A percentile compares a stretch with the other conserved stretches of the same genome.
These are phyloP conservation scores for Pichia cephalocereana DNA, from an alignment of 805 yeast genomes.

Conservation along the genomic window DNA sequence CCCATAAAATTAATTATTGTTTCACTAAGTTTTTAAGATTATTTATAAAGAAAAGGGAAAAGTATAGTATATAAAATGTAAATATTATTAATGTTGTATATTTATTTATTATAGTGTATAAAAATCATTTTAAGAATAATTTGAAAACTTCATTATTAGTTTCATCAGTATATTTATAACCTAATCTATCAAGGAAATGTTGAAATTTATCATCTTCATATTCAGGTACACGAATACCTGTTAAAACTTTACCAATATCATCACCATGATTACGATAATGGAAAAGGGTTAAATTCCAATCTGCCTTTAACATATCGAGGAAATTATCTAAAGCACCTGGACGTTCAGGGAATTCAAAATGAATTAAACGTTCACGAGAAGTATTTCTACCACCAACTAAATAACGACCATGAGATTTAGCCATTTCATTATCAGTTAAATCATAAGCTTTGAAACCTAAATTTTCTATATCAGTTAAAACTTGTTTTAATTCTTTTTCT, in stretches of 20 bases:
- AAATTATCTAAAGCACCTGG: slow-evolving; percentile 90
- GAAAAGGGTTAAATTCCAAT: slow-evolving; percentile 91
- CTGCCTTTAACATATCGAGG: slow-evolving; percentile 56
- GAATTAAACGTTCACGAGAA: slow-evolving; percentile 67
- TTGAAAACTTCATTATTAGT: slow-evolving; percentile 80
- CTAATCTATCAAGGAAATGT: slow-evolving; percentile 57
- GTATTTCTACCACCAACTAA: slow-evolving; percentile 85
- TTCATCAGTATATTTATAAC: slow-evolving; percentile 73
- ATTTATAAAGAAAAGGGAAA: background rate
- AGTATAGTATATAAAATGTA: too few species aligned
- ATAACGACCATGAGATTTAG: slow-evolving; percentile 93
- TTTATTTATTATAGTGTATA: too few species aligned
- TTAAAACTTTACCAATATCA: slow-evolving; percentile 86
- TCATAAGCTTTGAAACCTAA: slow-evolving; percentile 71
- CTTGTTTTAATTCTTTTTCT: slow-evolving; percentile 58
- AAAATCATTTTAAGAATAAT: slow-evolving; percentile 43
- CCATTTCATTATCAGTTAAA: slow-evolving; percentile 87
- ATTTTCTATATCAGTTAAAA: slow-evolving; percentile 48
- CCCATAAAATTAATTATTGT: too few species aligned
- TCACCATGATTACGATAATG: slow-evolving; percentile 97
- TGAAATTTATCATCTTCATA: slow-evolving; percentile 57
- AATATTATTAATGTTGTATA: too few species aligned
- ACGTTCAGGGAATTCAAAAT: slow-evolving; percentile 94
- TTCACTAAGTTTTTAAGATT: background rate
- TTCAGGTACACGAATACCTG: slow-evolving; percentile 81